These are phyloP conservation scores for Emericellopsis atlantica DNA, from an alignment of 2,329 filamentous ascomycete species.

Conservation along the genomic window DNA sequence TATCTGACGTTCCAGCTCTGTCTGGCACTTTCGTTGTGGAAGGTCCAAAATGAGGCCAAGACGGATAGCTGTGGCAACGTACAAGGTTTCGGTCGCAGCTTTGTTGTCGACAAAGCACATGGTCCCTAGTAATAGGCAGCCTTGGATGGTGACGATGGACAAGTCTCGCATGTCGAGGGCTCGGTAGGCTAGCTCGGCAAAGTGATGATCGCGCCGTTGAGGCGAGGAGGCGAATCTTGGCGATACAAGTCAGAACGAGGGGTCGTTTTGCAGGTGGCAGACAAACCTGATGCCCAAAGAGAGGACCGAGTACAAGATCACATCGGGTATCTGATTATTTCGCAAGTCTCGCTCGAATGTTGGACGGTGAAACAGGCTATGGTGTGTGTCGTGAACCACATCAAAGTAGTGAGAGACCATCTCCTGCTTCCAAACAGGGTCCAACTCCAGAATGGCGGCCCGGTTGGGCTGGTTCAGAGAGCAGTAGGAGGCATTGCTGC, in stretches of 20 bases:
- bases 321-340: neutral
- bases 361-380: conserved; percentile 4
- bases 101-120: conserved; percentile 2
- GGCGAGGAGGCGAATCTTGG: neutral
- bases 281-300: conserved; percentile 3
- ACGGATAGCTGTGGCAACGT: conserved; percentile 1
- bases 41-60: conserved; percentile 2
- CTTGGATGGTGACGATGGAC: conserved; percentile 3
- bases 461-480: neutral
- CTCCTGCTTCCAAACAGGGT: neutral
- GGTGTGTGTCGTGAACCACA: conserved; percentile 5
- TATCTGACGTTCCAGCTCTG: conserved; percentile 2
- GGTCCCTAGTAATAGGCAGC: conserved; percentile 2
- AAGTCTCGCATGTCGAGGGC: conserved; percentile 1
- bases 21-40: neutral
- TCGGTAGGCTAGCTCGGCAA: conserved; percentile 1
- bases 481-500: neutral
- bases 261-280: neutral
- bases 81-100: conserved; percentile 1
- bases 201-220: neutral
- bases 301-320: conserved; percentile 1
- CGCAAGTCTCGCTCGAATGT: conserved; percentile 1
- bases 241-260: neutral
- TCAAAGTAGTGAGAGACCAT: conserved; percentile 3
- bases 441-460: neutral